phyloP scores from a whole-genome alignment of 1,284 basidiomycete genomes.

The Ustilago curta region DNA sequence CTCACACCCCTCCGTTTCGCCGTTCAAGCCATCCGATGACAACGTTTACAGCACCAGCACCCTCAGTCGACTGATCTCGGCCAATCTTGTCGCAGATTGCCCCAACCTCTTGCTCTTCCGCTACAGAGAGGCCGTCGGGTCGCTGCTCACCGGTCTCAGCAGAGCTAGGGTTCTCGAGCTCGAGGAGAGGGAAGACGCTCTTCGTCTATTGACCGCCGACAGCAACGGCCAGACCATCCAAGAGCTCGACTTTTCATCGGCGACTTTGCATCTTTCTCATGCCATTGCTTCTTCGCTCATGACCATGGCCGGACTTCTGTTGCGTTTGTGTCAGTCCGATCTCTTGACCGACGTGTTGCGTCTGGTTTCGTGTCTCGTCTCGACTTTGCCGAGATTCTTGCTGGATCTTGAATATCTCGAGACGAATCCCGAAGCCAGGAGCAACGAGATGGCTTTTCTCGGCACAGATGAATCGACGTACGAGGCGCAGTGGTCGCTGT shows the following conservation, averaged over 20 bases:
- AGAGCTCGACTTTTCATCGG: slow-evolving; percentile 38
- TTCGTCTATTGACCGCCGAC: slow-evolving; percentile 17
- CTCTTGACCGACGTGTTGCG: slow-evolving; percentile 43
- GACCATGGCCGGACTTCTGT: slow-evolving; percentile 40
- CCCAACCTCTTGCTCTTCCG: slow-evolving; percentile 27
- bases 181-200: slow-evolving; percentile 35
- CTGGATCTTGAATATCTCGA: slow-evolving; percentile 37
- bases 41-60: slow-evolving; percentile 14
- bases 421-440: slow-evolving; percentile 15
- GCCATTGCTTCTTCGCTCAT: slow-evolving; percentile 43
- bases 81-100: slow-evolving; percentile 25
- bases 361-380: slow-evolving; percentile 28
- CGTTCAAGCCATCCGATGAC: not conserved
- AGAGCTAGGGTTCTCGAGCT: slow-evolving; percentile 34
- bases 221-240: slow-evolving; percentile 8
- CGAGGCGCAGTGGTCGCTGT: slow-evolving; percentile 3
- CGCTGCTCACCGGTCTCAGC: slow-evolving; percentile 29
- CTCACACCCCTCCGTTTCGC: slow-evolving; percentile 11
- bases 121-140: slow-evolving; percentile 35
- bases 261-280: slow-evolving; percentile 38
- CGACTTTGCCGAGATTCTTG: slow-evolving; percentile 35
- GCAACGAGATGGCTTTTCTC: slow-evolving; percentile 26
- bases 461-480: slow-evolving; percentile 1
- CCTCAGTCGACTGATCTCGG: slow-evolving; percentile 46
- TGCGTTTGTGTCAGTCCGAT: slow-evolving; percentile 44